Percentiles rank a stretch among this genome's conserved stretches.
Evolutionary conservation across 306 rosid species (phyloP).

Genomic region (Begonia masoniana): DNA sequence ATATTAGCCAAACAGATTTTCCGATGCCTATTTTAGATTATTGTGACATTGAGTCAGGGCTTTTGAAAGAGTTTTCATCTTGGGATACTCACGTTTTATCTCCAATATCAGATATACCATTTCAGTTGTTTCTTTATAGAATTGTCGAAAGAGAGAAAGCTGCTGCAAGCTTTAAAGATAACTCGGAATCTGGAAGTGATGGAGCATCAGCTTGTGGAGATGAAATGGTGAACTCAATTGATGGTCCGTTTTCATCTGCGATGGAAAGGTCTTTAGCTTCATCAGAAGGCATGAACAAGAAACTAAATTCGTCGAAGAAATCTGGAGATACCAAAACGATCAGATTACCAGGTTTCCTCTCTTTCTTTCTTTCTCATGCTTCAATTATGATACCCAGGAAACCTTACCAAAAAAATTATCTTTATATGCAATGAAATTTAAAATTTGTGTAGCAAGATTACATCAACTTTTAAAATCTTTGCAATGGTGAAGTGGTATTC

Average conservation of each 20-base stretch:
- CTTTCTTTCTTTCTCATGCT: background rate
- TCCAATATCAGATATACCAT: slow-evolving; percentile 46
- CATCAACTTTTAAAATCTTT: too few species aligned
- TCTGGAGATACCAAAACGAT: slow-evolving; percentile 27
- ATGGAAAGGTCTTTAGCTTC: slow-evolving; percentile 28
- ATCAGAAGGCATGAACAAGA: slow-evolving; percentile 28
- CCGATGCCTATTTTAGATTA: slow-evolving; percentile 51
- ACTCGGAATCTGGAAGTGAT: slow-evolving; percentile 71
- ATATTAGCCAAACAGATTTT: slow-evolving; percentile 37
- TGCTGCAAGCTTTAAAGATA: slow-evolving; percentile 25
- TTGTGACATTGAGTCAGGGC: slow-evolving; percentile 48
- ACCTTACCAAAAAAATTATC: too few species aligned
- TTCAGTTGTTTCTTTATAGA: slow-evolving; percentile 66
- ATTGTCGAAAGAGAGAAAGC: slow-evolving; percentile 39
- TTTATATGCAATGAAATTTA: too few species aligned
- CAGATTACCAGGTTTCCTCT: slow-evolving; percentile 37
- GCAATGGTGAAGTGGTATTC: too few species aligned
- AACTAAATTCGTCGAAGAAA: slow-evolving; percentile 19
- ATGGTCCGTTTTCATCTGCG: slow-evolving; percentile 35
- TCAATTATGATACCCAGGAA: too few species aligned
- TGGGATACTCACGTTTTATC: slow-evolving; percentile 36
- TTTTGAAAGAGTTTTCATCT: slow-evolving; percentile 46
- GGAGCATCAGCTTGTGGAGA: slow-evolving; percentile 60
- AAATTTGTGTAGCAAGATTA: too few species aligned
- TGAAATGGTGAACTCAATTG: slow-evolving; percentile 34